These are phyloP conservation scores for Lichtheimia corymbifera DNA, from an alignment of 371 early-diverging fungal genomes.

Conservation along the genomic window DNA sequence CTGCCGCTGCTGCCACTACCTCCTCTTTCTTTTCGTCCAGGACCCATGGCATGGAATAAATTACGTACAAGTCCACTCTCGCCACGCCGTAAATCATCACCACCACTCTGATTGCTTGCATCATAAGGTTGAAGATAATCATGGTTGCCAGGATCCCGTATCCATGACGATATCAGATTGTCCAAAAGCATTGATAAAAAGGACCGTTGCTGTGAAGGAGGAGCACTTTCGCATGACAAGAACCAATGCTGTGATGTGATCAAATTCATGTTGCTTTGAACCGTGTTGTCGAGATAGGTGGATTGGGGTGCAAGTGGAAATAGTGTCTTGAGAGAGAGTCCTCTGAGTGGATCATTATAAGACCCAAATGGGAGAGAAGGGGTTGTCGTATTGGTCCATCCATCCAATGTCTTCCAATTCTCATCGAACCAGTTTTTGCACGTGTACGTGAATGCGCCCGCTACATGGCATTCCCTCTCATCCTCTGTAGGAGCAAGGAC, in stretches of 20 bases:
- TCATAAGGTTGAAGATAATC: slow-evolving; percentile 47
- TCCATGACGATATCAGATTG: slow-evolving; percentile 63
- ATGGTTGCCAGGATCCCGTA: slow-evolving; percentile 47
- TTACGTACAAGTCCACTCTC: slow-evolving; percentile 24
- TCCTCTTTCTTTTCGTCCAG: slow-evolving; percentile 1
- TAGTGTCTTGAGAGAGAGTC: slow-evolving; percentile 59
- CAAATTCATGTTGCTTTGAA: slow-evolving; percentile 61
- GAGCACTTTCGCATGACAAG: slow-evolving; percentile 57
- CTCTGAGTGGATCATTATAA: slow-evolving; percentile 69
- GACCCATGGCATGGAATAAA: slow-evolving; percentile 25
- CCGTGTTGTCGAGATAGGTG: slow-evolving; percentile 49
- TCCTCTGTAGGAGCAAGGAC: background rate
- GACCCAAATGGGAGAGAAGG: slow-evolving; percentile 67
- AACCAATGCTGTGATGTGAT: slow-evolving; percentile 64
- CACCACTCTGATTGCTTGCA: slow-evolving; percentile 20
- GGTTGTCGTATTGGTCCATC: slow-evolving; percentile 20
- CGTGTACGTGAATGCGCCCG: slow-evolving; percentile 57
- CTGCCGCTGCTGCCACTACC: background rate
- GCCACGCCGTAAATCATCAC: background rate
- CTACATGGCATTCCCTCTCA: slow-evolving; percentile 28
- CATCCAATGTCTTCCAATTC: slow-evolving; percentile 54
- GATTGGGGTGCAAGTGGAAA: slow-evolving; percentile 59
- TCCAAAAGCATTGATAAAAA: slow-evolving; percentile 61
- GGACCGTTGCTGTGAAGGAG: slow-evolving; percentile 55
- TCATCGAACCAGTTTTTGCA: slow-evolving; percentile 60